Evolutionary conservation across 169 alveolate species (phyloP).

Genomic region (Plasmodium chabaudi): DNA sequence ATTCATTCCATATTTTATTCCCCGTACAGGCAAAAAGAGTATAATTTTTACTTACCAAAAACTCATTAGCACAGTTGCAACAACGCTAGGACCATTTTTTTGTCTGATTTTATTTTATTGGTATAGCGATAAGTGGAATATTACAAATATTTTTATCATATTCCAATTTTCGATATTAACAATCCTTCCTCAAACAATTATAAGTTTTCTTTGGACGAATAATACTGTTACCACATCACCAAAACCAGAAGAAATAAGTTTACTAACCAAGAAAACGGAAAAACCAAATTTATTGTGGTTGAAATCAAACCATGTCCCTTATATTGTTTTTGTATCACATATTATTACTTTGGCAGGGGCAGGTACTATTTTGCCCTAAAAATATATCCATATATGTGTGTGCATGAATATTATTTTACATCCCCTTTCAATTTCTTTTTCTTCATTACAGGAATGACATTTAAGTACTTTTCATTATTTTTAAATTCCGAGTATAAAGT

Average conservation of each 20-base stretch:
- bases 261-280: conserved; percentile 27
- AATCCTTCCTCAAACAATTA: conserved; percentile 51
- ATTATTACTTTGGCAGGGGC: conserved; percentile 71
- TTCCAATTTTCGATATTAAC: conserved; percentile 68
- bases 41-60: conserved; percentile 58
- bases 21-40: conserved; percentile 41
- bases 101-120: conserved; percentile 52
- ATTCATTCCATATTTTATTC: neutral
- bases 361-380: conserved; percentile 2
- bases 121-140: conserved; percentile 67
- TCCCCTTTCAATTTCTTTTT: neutral
- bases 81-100: conserved; percentile 71
- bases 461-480: conserved; percentile 58
- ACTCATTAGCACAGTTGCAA: conserved; percentile 66
- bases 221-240: conserved; percentile 1
- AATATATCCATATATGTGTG: no score
- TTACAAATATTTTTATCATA: conserved; percentile 49
- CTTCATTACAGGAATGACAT: conserved; percentile 53
- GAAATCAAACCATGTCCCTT: conserved; percentile 52
- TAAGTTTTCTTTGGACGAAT: conserved; percentile 55
- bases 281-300: conserved; percentile 15
- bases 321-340: conserved; percentile 68
- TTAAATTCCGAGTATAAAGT: conserved; percentile 63
- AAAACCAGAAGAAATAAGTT: conserved; percentile 28
- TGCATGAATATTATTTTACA: neutral